Conservation (phyloP, 2,329 filamentous ascomycete genomes). For the Stachybotrys chartarum region DNA sequence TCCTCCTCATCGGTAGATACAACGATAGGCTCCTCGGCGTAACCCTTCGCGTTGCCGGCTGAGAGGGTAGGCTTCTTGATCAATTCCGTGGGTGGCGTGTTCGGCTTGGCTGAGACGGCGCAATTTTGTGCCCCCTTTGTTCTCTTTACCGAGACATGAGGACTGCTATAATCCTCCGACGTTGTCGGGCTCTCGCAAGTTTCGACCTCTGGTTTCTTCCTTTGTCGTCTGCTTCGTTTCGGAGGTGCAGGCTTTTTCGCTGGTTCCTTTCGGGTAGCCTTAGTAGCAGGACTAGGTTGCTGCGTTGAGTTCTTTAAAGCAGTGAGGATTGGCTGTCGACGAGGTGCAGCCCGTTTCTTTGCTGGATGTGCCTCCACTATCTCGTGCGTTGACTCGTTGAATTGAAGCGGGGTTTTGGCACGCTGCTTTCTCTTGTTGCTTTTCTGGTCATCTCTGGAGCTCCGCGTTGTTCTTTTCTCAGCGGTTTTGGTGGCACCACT, state of each 20-base stretch:
- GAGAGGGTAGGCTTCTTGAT: background rate
- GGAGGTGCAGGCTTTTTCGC: background rate
- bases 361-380: slow-evolving; percentile 9
- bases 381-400: slow-evolving; percentile 21
- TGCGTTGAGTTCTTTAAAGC: slow-evolving; percentile 4
- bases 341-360: background rate
- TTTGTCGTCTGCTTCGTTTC: background rate
- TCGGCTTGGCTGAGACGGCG: background rate
- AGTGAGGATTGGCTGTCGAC: slow-evolving; percentile 7
- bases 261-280: background rate
- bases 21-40: background rate
- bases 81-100: slow-evolving; percentile 9
- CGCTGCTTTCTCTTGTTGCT: slow-evolving; percentile 21
- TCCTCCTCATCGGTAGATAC: background rate
- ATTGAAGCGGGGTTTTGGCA: slow-evolving; percentile 23
- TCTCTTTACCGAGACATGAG: background rate
- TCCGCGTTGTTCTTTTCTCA: background rate
- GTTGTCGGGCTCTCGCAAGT: background rate
- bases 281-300: background rate
- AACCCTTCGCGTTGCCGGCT: slow-evolving; percentile 5
- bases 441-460: background rate
- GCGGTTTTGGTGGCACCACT: background rate
- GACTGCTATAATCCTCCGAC: background rate
- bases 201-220: background rate
- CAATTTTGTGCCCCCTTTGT: background rate